Evolutionary conservation across 2,329 filamentous ascomycete genomes (phyloP).

Genomic region (Aspergillus intermedius): DNA sequence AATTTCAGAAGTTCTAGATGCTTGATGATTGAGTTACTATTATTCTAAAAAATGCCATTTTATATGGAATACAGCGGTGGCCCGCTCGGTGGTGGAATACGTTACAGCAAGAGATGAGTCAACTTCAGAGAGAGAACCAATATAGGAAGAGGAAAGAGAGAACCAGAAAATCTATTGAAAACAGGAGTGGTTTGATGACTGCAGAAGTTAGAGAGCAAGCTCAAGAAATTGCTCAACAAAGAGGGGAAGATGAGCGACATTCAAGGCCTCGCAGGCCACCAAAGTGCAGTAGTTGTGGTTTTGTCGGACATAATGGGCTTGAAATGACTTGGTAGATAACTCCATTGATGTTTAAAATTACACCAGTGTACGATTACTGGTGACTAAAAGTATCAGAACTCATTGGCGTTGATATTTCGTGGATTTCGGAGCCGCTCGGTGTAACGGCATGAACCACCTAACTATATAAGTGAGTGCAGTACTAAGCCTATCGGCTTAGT

Average conservation of each 20-base stretch:
- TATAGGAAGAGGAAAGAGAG: background rate
- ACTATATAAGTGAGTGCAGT: too few species aligned
- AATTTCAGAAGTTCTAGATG: too few species aligned
- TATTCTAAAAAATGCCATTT: too few species aligned
- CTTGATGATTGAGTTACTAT: too few species aligned
- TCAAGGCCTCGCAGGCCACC: background rate
- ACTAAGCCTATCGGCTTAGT: too few species aligned
- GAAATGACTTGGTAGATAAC: background rate
- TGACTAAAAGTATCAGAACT: too few species aligned
- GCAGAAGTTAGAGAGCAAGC: background rate
- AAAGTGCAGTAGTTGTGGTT: background rate
- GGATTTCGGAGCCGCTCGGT: too few species aligned
- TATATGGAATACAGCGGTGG: too few species aligned
- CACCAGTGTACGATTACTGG: too few species aligned
- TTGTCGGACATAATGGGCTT: background rate
- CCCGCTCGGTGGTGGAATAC: too few species aligned
- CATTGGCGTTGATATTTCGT: background rate
- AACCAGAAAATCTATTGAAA: background rate
- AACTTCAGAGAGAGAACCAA: background rate
- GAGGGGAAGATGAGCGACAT: constrained; percentile 4
- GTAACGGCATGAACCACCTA: too few species aligned
- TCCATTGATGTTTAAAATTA: background rate
- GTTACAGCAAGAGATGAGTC: background rate
- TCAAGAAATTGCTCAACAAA: background rate
- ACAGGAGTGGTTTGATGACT: background rate